Base-by-base conservation (phyloP, 2,329 filamentous ascomycete species). In the Sporothrix phasma region DNA sequence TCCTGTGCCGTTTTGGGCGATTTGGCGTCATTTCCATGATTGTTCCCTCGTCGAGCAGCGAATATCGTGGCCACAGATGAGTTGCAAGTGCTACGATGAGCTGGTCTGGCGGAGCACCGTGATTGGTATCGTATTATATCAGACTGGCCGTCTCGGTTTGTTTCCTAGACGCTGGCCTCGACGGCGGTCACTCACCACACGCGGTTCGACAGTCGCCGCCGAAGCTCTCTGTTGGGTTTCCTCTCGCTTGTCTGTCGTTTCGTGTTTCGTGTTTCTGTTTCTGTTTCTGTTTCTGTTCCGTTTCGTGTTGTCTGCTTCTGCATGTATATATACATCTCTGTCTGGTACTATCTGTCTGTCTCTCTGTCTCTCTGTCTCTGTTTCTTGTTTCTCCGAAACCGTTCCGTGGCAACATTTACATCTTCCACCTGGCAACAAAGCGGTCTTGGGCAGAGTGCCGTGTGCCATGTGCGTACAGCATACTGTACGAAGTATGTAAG, bases 161-260 rank as follows among this genome's bases (percentile, higher is more conserved):
- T n/a, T n/a, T n/a, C n/a, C n/a, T n/a, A n/a, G 34, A 58, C 54
- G 54, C 54, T 37, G 22, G 54, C 54, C 54, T 29, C 37, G 54
- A 58, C 17, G 6, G 29, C 37, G 51, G 51, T 6, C 51, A 8
- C 10, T 56, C 31, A 15, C 31, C 51, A 37, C 51, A 29, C 19
- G n/a, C 17, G 19, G 5, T 53, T 53, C 29, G 47, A 31, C 17
- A 51, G 47, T 51, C 47, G 47, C 47, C 29, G 17, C 19, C 26
- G 15, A 19, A 17, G 17, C 29, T 29, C 29, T 17, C 47, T n/a
- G 26, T n/a, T n/a, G n/a, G n/a, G n/a, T 53, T 7, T 34, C 29
- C 8, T 26, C 17, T 19, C n/a, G 8, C 3, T 29, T 51, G 26
- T n/a, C 26, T 51, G 3, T 6, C 34, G 47, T 51, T n/a, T 34